phyloP scores from a whole-genome alignment of 768 basidiomycete genomes.

The Suillus tomentosus region DNA sequence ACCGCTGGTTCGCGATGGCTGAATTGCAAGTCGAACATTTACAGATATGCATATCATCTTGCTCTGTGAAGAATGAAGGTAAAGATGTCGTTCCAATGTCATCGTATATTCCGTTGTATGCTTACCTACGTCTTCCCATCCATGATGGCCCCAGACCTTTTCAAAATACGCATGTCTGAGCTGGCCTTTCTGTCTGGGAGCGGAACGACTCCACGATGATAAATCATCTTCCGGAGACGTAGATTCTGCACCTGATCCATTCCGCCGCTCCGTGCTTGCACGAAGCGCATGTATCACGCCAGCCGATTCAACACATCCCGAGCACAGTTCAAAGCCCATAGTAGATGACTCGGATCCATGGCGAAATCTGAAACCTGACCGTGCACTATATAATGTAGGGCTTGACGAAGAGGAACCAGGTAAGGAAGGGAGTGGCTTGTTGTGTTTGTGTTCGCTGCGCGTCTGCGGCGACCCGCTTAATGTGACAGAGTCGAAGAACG shows the following conservation, averaged over 20 bases:
- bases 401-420: constrained; percentile 33
- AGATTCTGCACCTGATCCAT: constrained; percentile 35
- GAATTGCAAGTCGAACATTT: constrained; percentile 83
- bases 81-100: neutral
- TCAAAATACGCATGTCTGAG: constrained; percentile 85
- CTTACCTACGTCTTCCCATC: constrained; percentile 91
- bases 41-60: constrained; percentile 62
- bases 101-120: constrained; percentile 16
- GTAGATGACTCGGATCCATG: constrained; percentile 13
- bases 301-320: constrained; percentile 72
- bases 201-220: constrained; percentile 64
- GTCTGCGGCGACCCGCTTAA: constrained; percentile 17
- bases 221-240: constrained; percentile 56
- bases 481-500: constrained; percentile 22
- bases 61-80: constrained; percentile 49
- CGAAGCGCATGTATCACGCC: constrained; percentile 80
- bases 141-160: constrained; percentile 78
- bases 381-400: constrained; percentile 15
- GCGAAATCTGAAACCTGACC: constrained; percentile 1
- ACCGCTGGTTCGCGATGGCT: constrained; percentile 61
- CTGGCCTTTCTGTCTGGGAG: constrained; percentile 73
- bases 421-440: constrained; percentile 51
- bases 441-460: constrained; percentile 23
- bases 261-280: constrained; percentile 40
- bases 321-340: constrained; percentile 82